Evolutionary conservation across 2,329 filamentous ascomycete species (phyloP), one percentile per base, ranked within the genome.

Genomic region (Bipolaris sorokiniana): DNA sequence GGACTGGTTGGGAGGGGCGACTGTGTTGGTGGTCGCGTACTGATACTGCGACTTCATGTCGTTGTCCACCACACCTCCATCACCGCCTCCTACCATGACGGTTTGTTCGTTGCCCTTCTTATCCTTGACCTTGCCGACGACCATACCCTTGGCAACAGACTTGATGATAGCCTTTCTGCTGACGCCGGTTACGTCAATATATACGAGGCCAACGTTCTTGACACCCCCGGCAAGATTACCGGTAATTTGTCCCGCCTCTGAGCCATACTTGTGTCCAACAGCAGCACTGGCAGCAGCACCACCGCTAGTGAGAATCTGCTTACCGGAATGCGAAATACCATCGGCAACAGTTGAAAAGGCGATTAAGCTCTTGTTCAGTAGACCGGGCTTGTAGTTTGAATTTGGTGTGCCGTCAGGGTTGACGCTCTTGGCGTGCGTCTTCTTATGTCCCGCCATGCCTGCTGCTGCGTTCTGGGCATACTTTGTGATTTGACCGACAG

Each of bases 181-280:
- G 1, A 99, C 95, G 34, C 95, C 95, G 0, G 93, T 90, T 1
- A 96, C 94, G 68, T 99, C 95, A 59, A 99, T 97, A 74, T 99
- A 99, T 31, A 99, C 95, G 26, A 99, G 83, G 5, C 93, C 95
- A 7, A 98, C 95, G 65, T 98, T 99, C 83, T 95, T 97, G 69
- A 97, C 88, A 22, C 93, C 94, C 5, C 91, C 89, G 0, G 92
- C 90, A 18, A 99, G 77, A 51, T 90, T 83, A 40, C 83, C 83
- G 1, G 92, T 89, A 15, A 98, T 82, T 34, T 88, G 83, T 15
- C 92, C 91, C 0, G 95, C 95, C 77, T 99, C 92, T 1, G 84
- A 73, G 4, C 95, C 95, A 81, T 93, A 99, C 61, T 87, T 88
- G 77, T 98, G 95, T n/a, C 88, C 85, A 3, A 98, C 91, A 49